phyloP scores from a whole-genome alignment of 345 rosid genomes.

The Odontarrhena argentea region DNA sequence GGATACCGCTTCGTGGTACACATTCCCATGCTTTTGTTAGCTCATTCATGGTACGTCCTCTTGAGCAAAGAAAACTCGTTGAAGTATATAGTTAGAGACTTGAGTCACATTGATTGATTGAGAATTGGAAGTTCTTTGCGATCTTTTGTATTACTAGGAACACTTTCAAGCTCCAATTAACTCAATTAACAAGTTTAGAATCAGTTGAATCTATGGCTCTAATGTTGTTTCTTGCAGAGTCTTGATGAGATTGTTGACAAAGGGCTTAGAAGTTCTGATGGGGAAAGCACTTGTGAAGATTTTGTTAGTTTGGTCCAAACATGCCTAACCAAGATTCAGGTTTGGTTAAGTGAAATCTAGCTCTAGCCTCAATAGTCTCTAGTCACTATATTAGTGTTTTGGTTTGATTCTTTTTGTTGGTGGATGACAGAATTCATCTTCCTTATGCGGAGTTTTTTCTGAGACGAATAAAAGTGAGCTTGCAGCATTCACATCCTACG shows the following conservation, averaged over 20 bases:
- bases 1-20: conserved; percentile 90
- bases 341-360: conserved; percentile 23
- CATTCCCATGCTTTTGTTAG: conserved; percentile 99
- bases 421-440: conserved; percentile 59
- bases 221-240: conserved; percentile 47
- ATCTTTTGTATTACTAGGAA: too few species aligned
- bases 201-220: too few species aligned
- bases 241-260: conserved; percentile 82
- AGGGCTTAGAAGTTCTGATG: conserved; percentile 62
- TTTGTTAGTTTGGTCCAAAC: conserved; percentile 75
- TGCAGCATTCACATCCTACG: conserved; percentile 90
- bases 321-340: conserved; percentile 85
- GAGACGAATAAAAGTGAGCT: conserved; percentile 96
- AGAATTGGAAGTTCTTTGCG: background rate
- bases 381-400: background rate
- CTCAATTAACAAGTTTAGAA: too few species aligned
- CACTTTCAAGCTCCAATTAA: too few species aligned
- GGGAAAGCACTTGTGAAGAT: conserved; percentile 73
- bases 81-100: background rate
- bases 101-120: background rate
- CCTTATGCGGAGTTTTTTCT: conserved; percentile 56
- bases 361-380: background rate
- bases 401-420: conserved; percentile 26
- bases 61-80: background rate
- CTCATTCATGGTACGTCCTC: conserved; percentile 75